phyloP scores from a whole-genome alignment of 495 filamentous ascomycete genomes.

The Neurospora sp. region DNA sequence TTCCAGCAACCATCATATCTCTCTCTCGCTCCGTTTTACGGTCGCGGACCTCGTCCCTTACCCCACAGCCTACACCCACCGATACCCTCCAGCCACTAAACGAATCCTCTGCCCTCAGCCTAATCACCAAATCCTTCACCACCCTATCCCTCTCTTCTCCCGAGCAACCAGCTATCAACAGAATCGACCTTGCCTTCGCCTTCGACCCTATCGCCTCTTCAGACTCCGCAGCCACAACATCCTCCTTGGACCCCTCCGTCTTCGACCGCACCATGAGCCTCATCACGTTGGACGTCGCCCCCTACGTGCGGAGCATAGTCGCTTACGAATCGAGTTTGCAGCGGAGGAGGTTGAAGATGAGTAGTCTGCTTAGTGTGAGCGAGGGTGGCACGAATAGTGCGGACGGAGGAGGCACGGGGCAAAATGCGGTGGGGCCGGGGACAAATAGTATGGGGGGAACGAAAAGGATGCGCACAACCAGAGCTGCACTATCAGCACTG shows the following conservation, averaged over 20 bases:
- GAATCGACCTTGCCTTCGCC: slow-evolving; percentile 37
- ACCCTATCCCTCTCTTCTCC: slow-evolving; percentile 9
- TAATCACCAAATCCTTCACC: slow-evolving; percentile 20
- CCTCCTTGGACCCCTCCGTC: slow-evolving; percentile 45
- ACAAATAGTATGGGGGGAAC: background rate
- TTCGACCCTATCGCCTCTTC: slow-evolving; percentile 48
- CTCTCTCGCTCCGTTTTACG: slow-evolving; percentile 24
- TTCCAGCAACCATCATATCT: slow-evolving; percentile 26
- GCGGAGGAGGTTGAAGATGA: slow-evolving; percentile 52
- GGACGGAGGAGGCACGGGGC: slow-evolving; percentile 7
- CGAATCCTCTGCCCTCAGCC: slow-evolving; percentile 18
- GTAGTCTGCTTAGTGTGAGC: slow-evolving; percentile 43
- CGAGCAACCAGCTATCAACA: slow-evolving; percentile 16
- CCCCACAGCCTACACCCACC: background rate
- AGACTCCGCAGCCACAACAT: slow-evolving; percentile 23
- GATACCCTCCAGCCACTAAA: slow-evolving; percentile 10
- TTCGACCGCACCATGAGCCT: slow-evolving; percentile 58
- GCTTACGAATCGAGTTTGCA: slow-evolving; percentile 61
- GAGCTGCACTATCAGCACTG: slow-evolving; percentile 69
- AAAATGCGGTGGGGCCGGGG: background rate
- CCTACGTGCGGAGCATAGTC: slow-evolving; percentile 73
- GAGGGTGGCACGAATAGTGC: slow-evolving; percentile 34
- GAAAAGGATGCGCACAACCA: slow-evolving; percentile 64
- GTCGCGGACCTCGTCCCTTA: background rate
- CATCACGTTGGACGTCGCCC: slow-evolving; percentile 67